Conservation (phyloP, 768 basidiomycete genomes). For the Boletus bicolor region DNA sequence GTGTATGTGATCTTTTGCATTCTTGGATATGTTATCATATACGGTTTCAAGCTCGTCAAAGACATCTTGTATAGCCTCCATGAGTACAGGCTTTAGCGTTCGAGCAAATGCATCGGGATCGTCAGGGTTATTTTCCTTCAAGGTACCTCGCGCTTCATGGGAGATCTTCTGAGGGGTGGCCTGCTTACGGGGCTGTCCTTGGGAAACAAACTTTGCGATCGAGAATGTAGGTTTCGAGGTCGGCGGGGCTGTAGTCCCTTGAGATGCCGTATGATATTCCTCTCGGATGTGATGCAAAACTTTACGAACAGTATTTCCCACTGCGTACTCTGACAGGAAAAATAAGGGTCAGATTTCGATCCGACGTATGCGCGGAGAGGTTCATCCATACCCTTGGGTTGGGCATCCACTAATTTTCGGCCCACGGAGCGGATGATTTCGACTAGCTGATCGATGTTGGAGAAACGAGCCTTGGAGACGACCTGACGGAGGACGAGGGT, state of each 20-base stretch:
- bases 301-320: constrained; percentile 92
- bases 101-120: constrained; percentile 78
- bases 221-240: constrained; percentile 51
- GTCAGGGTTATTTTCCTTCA: constrained; percentile 68
- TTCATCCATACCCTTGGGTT: constrained; percentile 77
- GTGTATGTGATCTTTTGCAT: constrained; percentile 94
- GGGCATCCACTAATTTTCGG: constrained; percentile 78
- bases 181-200: constrained; percentile 65
- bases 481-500: constrained; percentile 85
- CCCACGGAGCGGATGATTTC: constrained; percentile 78
- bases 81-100: constrained; percentile 85
- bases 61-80: constrained; percentile 96
- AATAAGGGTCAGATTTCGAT: constrained; percentile 8
- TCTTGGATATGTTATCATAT: constrained; percentile 91
- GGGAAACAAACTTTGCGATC: constrained; percentile 78
- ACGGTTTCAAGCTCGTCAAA: constrained; percentile 95
- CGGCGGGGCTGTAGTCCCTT: constrained; percentile 39
- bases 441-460: constrained; percentile 82
- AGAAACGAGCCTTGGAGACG: constrained; percentile 81
- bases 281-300: constrained; percentile 93
- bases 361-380: constrained; percentile 3
- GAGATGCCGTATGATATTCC: constrained; percentile 83
- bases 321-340: constrained; percentile 71
- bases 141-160: constrained; percentile 49
- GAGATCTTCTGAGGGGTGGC: constrained; percentile 36